These are phyloP conservation scores for Fusarium robinianum DNA, from an alignment of 2,329 filamentous ascomycete genomes.

Conservation along the genomic window DNA sequence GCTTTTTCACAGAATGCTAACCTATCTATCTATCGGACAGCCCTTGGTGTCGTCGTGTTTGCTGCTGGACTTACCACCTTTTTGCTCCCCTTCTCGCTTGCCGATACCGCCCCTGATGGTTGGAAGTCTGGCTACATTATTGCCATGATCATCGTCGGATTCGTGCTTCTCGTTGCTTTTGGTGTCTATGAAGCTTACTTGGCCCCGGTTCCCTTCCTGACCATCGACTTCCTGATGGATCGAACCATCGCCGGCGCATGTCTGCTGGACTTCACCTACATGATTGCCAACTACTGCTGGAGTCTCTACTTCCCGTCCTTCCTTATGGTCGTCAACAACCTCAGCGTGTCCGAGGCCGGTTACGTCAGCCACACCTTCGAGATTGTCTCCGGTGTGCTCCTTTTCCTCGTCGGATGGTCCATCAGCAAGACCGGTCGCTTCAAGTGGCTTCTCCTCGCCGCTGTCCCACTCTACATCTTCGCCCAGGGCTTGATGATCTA, in stretches of 20 bases:
- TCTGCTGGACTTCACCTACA: slow-evolving; percentile 44
- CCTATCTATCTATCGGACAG: slow-evolving; percentile 51
- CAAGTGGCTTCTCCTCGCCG: slow-evolving; percentile 54
- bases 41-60: slow-evolving; percentile 55
- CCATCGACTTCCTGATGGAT: slow-evolving; percentile 53
- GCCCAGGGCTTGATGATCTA: slow-evolving; percentile 51
- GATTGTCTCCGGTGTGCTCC: slow-evolving; percentile 53
- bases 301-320: slow-evolving; percentile 56
- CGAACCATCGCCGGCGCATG: slow-evolving; percentile 56
- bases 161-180: slow-evolving; percentile 55
- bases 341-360: slow-evolving; percentile 51
- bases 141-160: slow-evolving; percentile 60
- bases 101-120: slow-evolving; percentile 43
- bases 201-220: slow-evolving; percentile 62
- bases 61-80: slow-evolving; percentile 57
- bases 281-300: slow-evolving; percentile 52
- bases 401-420: slow-evolving; percentile 50
- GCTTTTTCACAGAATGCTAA: slow-evolving; percentile 35
- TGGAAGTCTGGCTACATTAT: slow-evolving; percentile 58
- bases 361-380: slow-evolving; percentile 55
- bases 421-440: slow-evolving; percentile 57
- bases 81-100: slow-evolving; percentile 63
- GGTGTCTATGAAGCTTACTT: slow-evolving; percentile 59
- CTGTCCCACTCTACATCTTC: slow-evolving; percentile 57
- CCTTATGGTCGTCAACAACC: slow-evolving; percentile 55